Evolutionary conservation across 2,329 filamentous ascomycete species (phyloP).

Genomic region (Aspergillus sp.): DNA sequence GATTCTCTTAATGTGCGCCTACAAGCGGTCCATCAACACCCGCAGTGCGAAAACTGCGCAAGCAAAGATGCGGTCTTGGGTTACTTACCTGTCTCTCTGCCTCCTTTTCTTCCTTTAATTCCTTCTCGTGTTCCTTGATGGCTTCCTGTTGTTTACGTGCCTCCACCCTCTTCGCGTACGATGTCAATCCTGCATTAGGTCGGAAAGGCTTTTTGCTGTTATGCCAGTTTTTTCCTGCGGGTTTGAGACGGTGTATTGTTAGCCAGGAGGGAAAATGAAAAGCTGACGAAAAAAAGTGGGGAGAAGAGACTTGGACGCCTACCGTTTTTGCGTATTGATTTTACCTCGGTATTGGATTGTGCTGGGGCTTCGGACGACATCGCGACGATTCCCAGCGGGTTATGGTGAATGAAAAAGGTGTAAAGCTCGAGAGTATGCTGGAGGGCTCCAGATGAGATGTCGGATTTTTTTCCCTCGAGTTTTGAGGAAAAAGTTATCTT

Average conservation of each 20-base stretch:
- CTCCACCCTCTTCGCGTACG: constrained; percentile 74
- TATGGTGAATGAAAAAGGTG: background rate
- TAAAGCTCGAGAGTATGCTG: background rate
- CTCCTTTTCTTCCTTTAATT: constrained; percentile 95
- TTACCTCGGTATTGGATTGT: constrained; percentile 31
- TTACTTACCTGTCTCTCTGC: constrained; percentile 72
- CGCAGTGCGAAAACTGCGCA: background rate
- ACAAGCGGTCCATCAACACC: constrained; percentile 5
- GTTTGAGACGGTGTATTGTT: constrained; percentile 19
- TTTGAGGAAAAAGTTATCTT: constrained; percentile 35
- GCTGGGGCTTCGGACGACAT: constrained; percentile 48
- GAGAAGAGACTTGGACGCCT: constrained; percentile 27
- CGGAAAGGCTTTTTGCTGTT: constrained; percentile 79
- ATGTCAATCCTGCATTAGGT: constrained; percentile 71
- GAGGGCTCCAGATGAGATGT: constrained; percentile 2
- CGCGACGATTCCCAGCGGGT: background rate
- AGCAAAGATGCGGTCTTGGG: background rate
- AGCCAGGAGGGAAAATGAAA: constrained; percentile 14
- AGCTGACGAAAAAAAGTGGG: constrained; percentile 17
- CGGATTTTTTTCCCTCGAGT: constrained; percentile 15
- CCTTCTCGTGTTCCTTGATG: constrained; percentile 90
- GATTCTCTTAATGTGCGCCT: constrained; percentile 76
- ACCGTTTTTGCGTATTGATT: constrained; percentile 84
- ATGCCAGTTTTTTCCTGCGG: constrained; percentile 92
- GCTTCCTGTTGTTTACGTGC: constrained; percentile 68